phyloP scores from a whole-genome alignment of 345 rosid genomes.

The Arabidopsis arenosa region DNA sequence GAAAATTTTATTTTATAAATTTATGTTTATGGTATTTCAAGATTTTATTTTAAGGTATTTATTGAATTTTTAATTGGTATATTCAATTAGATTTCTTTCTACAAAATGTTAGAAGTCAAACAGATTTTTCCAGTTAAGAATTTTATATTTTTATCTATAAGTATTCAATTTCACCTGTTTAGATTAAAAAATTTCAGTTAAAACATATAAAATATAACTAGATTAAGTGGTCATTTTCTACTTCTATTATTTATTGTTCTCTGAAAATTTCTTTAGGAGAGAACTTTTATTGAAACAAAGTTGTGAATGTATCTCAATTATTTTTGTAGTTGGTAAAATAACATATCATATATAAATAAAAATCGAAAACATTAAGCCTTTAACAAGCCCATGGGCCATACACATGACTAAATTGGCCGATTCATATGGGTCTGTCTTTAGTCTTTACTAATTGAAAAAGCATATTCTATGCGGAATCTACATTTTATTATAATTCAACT shows the following conservation, averaged over 20 bases:
- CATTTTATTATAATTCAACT: constrained; percentile 30
- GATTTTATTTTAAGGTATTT: neutral
- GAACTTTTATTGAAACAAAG: neutral
- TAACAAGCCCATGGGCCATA: constrained; percentile 10
- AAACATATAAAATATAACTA: neutral
- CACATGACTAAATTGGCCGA: neutral
- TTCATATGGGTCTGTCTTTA: neutral
- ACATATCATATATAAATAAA: no score
- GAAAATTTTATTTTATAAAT: neutral
- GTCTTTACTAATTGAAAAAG: no score
- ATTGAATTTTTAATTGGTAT: neutral
- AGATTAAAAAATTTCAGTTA: neutral
- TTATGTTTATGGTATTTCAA: neutral
- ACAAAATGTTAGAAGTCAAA: neutral
- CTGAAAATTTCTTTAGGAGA: neutral
- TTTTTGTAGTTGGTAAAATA: neutral
- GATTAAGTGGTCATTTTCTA: neutral
- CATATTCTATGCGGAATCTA: neutral
- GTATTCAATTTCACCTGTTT: neutral
- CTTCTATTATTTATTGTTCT: neutral
- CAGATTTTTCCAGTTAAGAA: neutral
- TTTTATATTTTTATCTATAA: neutral
- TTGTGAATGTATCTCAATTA: neutral
- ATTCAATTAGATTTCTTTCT: neutral
- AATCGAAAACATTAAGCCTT: neutral